These are phyloP conservation scores for Neurospora sp. DNA, from an alignment of 495 filamentous ascomycete genomes.

Conservation along the genomic window DNA sequence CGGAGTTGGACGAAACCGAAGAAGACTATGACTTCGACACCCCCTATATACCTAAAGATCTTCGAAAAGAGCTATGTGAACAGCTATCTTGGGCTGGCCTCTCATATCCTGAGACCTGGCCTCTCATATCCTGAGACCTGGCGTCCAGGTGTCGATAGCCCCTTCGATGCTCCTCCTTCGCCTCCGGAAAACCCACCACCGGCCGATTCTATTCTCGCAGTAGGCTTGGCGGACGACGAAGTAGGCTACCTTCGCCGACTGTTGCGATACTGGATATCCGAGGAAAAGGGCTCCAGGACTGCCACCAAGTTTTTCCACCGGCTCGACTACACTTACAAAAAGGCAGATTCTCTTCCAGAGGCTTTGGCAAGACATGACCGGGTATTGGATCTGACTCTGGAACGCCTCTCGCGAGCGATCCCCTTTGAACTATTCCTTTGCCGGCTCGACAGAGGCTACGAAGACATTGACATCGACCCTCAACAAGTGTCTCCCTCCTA, in stretches of 20 bases:
- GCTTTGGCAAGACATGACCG: not conserved
- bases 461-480: not conserved
- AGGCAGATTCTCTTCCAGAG: not conserved
- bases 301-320: conserved; percentile 8
- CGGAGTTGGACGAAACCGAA: too few species aligned
- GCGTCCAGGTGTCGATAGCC: too few species aligned
- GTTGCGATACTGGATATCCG: conserved; percentile 5
- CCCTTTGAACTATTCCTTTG: conserved; percentile 12
- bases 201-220: too few species aligned
- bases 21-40: too few species aligned
- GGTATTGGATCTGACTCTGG: conserved; percentile 1
- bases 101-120: too few species aligned
- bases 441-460: conserved; percentile 1
- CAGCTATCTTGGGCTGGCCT: too few species aligned
- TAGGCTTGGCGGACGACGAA: too few species aligned
- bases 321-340: conserved; percentile 4
- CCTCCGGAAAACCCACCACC: too few species aligned
- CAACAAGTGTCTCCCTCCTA: not conserved
- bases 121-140: too few species aligned
- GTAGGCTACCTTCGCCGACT: not conserved
- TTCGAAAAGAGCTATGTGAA: too few species aligned
- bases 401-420: not conserved
- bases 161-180: too few species aligned
- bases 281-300: conserved; percentile 3
- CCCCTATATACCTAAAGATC: too few species aligned